phyloP scores from a whole-genome alignment of 2,329 filamentous ascomycete species.

The Phoma sp. region DNA sequence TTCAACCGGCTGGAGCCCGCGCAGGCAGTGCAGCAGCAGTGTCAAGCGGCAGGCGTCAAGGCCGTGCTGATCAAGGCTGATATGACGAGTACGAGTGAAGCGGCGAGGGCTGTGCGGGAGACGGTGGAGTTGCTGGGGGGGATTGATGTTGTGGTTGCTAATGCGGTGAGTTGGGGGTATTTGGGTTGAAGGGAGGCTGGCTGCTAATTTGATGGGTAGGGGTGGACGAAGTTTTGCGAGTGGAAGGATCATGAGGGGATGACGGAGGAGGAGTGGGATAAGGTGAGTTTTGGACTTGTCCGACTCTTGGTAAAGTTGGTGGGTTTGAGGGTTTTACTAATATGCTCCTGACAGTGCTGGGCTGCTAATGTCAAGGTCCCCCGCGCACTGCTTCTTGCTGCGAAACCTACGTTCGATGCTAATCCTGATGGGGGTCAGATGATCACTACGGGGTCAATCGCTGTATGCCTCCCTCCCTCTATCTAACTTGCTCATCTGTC shows the following conservation, averaged over 20 bases:
- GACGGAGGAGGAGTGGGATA: conserved; percentile 68
- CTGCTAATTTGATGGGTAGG: conserved; percentile 45
- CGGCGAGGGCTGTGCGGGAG: conserved; percentile 64
- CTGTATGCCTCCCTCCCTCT: conserved; percentile 51
- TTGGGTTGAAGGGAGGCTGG: too few species aligned
- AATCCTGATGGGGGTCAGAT: conserved; percentile 69
- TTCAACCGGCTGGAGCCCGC: conserved; percentile 67
- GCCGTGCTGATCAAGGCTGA: conserved; percentile 69
- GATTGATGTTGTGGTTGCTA: conserved; percentile 79
- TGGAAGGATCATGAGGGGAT: conserved; percentile 66
- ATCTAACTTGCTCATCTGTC: conserved; percentile 1
- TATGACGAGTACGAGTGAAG: conserved; percentile 65
- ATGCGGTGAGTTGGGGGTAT: conserved; percentile 59
- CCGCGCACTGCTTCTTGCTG: conserved; percentile 61
- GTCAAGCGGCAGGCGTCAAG: conserved; percentile 60
- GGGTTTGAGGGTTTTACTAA: too few species aligned
- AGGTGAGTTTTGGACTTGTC: conserved; percentile 46
- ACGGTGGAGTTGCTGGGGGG: conserved; percentile 68
- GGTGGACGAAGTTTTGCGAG: conserved; percentile 66
- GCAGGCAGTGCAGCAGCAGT: conserved; percentile 61
- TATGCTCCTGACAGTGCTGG: conserved; percentile 57
- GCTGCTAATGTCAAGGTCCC: conserved; percentile 64
- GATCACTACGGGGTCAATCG: conserved; percentile 68
- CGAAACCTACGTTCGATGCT: conserved; percentile 63
- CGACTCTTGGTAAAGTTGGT: conserved; percentile 12